phyloP scores from a whole-genome alignment of 805 yeast genomes.

The Metschnikowia drakensbergensis region DNA sequence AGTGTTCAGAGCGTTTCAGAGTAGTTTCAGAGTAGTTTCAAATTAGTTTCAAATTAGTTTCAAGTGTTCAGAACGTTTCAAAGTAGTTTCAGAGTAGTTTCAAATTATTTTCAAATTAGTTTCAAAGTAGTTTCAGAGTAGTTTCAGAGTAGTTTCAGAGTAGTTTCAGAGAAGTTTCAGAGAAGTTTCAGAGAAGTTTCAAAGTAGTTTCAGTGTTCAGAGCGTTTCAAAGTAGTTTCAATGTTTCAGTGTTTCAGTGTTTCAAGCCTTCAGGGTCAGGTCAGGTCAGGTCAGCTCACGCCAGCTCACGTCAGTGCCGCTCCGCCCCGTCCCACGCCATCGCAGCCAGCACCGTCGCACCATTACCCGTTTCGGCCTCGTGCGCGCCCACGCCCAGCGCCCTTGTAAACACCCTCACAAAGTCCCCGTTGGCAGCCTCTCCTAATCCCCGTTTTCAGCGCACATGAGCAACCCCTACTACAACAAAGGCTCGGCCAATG shows the following conservation, averaged over 20 bases:
- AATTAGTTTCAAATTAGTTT: too few species aligned
- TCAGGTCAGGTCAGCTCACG: too few species aligned
- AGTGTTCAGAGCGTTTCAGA: neutral
- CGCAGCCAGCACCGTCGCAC: too few species aligned
- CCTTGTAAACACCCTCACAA: neutral
- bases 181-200: neutral
- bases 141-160: neutral
- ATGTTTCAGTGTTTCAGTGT: too few species aligned
- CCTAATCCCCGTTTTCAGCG: neutral
- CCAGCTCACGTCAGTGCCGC: too few species aligned
- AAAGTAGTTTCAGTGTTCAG: neutral
- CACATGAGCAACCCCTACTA: constrained; percentile 37
- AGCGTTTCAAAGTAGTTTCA: neutral
- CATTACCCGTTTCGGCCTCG: neutral
- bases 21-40: too few species aligned
- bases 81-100: too few species aligned
- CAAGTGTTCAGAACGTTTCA: too few species aligned
- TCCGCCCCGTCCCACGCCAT: too few species aligned
- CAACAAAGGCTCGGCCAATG: constrained; percentile 8
- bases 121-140: too few species aligned
- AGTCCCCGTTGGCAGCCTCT: neutral
- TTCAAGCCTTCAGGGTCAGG: too few species aligned
- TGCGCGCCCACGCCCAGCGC: constrained; percentile 1
- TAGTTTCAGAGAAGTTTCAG: neutral
- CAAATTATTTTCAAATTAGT: too few species aligned